Base-by-base conservation (phyloP, 768 basidiomycete species). In the Steccherinum ochraceum region DNA sequence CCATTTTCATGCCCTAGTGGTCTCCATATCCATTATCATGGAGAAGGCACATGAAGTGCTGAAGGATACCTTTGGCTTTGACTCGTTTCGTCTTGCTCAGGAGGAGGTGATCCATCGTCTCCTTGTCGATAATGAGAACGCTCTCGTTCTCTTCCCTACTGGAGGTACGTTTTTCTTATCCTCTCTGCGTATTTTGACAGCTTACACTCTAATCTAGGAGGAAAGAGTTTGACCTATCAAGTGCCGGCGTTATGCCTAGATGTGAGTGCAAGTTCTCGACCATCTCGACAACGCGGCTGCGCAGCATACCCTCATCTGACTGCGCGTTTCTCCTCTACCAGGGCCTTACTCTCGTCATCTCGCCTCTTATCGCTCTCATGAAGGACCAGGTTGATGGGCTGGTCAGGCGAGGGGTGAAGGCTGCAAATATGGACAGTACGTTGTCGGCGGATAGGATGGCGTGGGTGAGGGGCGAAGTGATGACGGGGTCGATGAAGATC, bases 331-430 rank as follows among this genome's bases (percentile, higher is more conserved):
- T n/a, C n/a, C n/a, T n/a, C n/a, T n/a, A n/a, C 11, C 10, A 72
- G 53, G 94, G 94, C 20, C 81, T 96, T 1, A 92, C 93, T 0
- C 73, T 99, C 45, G 93, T 99, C 26, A 79, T 99, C 26, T 91
- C 90, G 2, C 95, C 95, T 2, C 77, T 99, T 21, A 71, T 93
- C 26, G 84, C 91, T 1, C 74, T 99, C 46, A 97, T 99, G 74
- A 76, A 80, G 35, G 95, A 98, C 64, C 95, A 99, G 67, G 88
- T 94, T 18, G 69, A 79, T 30, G 77, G 80, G 11, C 69, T 98
- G 42, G 69, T 70, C 40, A 68, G 71, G 26, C 86, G 84, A 58
- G 75, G 75, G 10, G 75, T 98, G 40, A 75, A 86, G 41, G 92
- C 83, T 4, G 77, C 87, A 41, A 61, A 50, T 24, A 50, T 76